Percentiles rank a stretch among this genome's conserved stretches.
Conservation (phyloP, 2,329 filamentous ascomycete species). For the Erysiphe pulchra region DNA sequence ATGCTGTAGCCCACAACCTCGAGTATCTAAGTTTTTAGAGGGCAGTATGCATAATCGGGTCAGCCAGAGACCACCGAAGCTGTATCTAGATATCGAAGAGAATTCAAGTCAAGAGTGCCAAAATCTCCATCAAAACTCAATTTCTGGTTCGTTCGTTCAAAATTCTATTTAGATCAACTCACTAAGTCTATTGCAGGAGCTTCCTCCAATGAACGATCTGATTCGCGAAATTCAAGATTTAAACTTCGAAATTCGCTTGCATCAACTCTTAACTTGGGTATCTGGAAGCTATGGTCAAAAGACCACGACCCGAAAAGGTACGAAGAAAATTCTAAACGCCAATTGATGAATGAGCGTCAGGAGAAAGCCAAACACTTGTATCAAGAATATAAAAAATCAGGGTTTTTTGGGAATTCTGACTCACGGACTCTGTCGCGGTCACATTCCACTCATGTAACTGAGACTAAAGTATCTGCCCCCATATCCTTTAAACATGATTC, state of each 20-base stretch:
- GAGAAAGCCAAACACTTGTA: slow-evolving; percentile 24
- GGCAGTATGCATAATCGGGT: slow-evolving; percentile 68
- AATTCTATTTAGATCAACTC: neutral
- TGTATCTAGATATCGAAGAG: slow-evolving; percentile 3
- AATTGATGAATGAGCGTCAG: slow-evolving; percentile 17
- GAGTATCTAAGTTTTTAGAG: slow-evolving; percentile 43
- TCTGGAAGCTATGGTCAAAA: slow-evolving; percentile 18
- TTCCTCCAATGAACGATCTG: slow-evolving; percentile 7
- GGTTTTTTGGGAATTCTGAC: slow-evolving; percentile 14
- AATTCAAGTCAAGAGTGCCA: neutral
- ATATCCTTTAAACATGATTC: slow-evolving; percentile 9
- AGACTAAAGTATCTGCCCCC: neutral
- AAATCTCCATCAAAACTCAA: neutral
- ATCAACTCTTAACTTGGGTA: slow-evolving; percentile 26
- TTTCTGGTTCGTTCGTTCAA: neutral
- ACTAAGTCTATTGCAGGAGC: slow-evolving; percentile 4
- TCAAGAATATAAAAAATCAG: slow-evolving; percentile 25
- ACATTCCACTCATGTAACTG: neutral
- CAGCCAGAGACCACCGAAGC: slow-evolving; percentile 31
- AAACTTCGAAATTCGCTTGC: slow-evolving; percentile 28
- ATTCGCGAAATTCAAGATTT: slow-evolving; percentile 19
- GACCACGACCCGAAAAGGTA: slow-evolving; percentile 6
- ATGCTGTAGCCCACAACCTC: slow-evolving; percentile 16
- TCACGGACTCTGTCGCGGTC: slow-evolving; percentile 5
- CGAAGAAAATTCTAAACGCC: slow-evolving; percentile 19